Conservation (phyloP, 1,139 yeast species). For the Kurtzmaniella quercitrusa region DNA sequence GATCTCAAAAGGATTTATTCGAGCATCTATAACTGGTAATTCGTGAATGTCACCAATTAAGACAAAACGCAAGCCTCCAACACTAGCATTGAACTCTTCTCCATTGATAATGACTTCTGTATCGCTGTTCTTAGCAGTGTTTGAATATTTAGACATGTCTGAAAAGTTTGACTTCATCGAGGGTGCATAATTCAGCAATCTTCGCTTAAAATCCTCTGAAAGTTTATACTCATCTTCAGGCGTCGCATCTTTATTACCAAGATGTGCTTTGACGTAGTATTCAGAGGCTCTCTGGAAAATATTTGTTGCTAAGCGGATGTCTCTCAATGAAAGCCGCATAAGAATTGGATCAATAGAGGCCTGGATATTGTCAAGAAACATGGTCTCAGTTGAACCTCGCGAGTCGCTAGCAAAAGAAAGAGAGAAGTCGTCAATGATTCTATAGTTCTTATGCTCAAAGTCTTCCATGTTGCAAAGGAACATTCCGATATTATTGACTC, state of each 20-base stretch:
- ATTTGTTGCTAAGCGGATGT: conserved; percentile 72
- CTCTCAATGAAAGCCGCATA: conserved; percentile 79
- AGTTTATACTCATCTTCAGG: conserved; percentile 30
- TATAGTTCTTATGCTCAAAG: conserved; percentile 53
- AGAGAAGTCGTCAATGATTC: conserved; percentile 88
- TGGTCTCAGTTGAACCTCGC: conserved; percentile 57
- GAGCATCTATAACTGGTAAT: conserved; percentile 83
- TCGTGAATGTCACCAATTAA: conserved; percentile 93
- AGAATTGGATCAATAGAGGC: conserved; percentile 78
- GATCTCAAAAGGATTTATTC: conserved; percentile 67
- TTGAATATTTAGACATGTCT: conserved; percentile 11
- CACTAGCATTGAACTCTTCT: conserved; percentile 65
- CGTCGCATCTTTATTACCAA: conserved; percentile 17
- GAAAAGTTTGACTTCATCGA: conserved; percentile 50
- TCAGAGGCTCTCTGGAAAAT: conserved; percentile 72
- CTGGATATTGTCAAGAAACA: conserved; percentile 59
- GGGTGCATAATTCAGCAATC: conserved; percentile 63
- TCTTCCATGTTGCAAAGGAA: conserved; percentile 75
- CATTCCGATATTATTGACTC: conserved; percentile 82
- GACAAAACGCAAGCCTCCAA: conserved; percentile 83
- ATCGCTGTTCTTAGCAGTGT: conserved; percentile 14
- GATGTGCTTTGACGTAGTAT: conserved; percentile 35
- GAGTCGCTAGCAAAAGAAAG: conserved; percentile 71
- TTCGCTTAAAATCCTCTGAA: conserved; percentile 59
- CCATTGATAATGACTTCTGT: conserved; percentile 50